These are phyloP conservation scores for Ascochyta viciae-villosae DNA, from an alignment of 2,329 filamentous ascomycete species.

Conservation along the genomic window DNA sequence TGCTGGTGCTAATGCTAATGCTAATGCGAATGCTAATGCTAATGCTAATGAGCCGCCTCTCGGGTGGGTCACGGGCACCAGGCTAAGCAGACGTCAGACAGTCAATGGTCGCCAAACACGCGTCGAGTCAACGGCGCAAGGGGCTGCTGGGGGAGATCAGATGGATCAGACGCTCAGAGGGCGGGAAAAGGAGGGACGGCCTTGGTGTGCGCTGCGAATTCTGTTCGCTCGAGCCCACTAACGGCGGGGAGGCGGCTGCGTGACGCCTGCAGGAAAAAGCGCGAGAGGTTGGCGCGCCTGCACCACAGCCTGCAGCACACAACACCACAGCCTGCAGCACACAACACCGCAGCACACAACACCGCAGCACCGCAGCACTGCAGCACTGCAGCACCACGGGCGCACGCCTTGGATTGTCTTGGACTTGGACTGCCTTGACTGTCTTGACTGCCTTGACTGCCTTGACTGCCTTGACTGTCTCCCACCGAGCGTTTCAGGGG, in stretches of 20 bases:
- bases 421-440: no score
- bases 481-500: neutral
- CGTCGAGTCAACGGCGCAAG: conserved; percentile 17
- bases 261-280: neutral
- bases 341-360: no score
- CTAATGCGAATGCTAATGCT: neutral
- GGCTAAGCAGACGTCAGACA: conserved; percentile 25
- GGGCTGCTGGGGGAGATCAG: conserved; percentile 2
- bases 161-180: neutral
- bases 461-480: neutral
- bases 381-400: neutral
- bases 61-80: conserved; percentile 29
- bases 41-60: conserved; percentile 13
- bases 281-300: neutral
- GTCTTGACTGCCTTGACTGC: no score
- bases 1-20: no score
- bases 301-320: neutral
- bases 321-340: neutral
- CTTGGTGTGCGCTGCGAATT: conserved; percentile 5
- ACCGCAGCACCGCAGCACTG: no score
- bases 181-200: conserved; percentile 1
- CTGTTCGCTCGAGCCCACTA: conserved; percentile 10
- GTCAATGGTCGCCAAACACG: conserved; percentile 5
- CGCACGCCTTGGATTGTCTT: neutral
- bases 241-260: conserved; percentile 16